Evolutionary conservation across 2,329 filamentous ascomycete genomes (phyloP), one percentile per base, ranked within the genome.

Genomic region (Thelonectria olida): DNA sequence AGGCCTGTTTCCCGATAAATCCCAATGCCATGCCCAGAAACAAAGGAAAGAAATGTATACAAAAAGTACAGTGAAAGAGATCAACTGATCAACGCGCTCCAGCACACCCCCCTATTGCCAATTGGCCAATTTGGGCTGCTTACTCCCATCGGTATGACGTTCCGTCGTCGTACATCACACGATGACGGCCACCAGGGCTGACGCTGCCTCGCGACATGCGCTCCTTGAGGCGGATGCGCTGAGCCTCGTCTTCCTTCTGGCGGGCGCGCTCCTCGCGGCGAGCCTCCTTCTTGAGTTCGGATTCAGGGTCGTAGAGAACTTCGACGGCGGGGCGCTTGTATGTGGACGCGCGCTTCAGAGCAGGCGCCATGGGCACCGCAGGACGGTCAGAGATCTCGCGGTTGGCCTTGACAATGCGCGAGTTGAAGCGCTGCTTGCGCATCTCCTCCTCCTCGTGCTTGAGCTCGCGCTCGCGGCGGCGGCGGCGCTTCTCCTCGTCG

Each of bases 121-220:
- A 53, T 45, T 58, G 42, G 54, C n/a, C 44, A 8, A 19, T 49
- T 34, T n/a, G n/a, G 7, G 31, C 44, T 23, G 39, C 60, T 78
- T 72, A 81, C 67, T 80, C 79, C 70, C 73, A 78, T 45, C 77
- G 74, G 71, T 79, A 80, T 6, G 75, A 52, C n/a, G n/a, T n/a
- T 1, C 76, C 78, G 39, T 80, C 75, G 13, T 78, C 77, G 66
- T 79, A 80, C 27, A 71, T 58, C 2, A 78, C 73, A 28, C 75
- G 72, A 41, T 73, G 72, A 27, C 79, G 74, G 22, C 73, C 75
- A 51, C 74, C 74, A 23, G 77, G 69, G 17, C 75, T 76, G 10
- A 80, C 73, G 2, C 76, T 76, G 3, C 77, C 73, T 1, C 76
- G 73, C 63, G 75, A 73, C 73, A 80, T 77, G 19, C 80, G 75